These are phyloP conservation scores for Starmerella geochares DNA, from an alignment of 805 yeast species.

Conservation along the genomic window DNA sequence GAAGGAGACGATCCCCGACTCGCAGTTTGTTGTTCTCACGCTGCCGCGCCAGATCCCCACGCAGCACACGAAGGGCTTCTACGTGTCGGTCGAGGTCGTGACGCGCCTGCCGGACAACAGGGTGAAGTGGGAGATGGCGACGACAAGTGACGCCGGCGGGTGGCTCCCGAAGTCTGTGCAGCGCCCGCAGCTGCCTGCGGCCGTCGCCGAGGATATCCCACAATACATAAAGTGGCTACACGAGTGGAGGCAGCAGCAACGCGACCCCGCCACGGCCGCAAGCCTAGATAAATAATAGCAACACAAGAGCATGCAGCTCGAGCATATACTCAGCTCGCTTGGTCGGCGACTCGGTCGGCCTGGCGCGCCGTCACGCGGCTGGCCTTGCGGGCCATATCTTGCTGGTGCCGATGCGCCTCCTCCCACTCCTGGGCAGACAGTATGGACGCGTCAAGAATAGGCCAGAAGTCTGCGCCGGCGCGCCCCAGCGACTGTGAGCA, in stretches of 20 bases:
- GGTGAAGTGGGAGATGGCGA: conserved; percentile 36
- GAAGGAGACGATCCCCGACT: conserved; percentile 27
- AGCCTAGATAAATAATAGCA: neutral
- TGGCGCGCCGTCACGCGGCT: conserved; percentile 6
- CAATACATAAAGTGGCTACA: conserved; percentile 27
- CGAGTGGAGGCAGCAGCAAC: neutral
- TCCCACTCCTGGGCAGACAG: conserved; percentile 37
- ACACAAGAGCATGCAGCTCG: neutral
- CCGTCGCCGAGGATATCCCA: conserved; percentile 34
- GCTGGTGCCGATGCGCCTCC: conserved; percentile 38
- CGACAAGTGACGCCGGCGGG: conserved; percentile 35
- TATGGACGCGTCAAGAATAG: conserved; percentile 24
- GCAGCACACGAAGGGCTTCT: conserved; percentile 27
- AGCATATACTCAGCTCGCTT: neutral
- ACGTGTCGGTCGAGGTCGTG: conserved; percentile 33
- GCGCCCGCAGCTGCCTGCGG: conserved; percentile 28
- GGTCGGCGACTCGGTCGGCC: conserved; percentile 3
- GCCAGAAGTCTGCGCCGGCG: conserved; percentile 60
- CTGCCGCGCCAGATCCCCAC: conserved; percentile 28
- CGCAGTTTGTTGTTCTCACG: conserved; percentile 32
- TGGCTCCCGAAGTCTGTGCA: conserved; percentile 34
- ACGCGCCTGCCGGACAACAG: conserved; percentile 20
- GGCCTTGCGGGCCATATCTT: conserved; percentile 25
- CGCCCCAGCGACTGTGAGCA: conserved; percentile 78
- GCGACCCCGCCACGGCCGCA: neutral